Evolutionary conservation across 768 basidiomycete genomes (phyloP).

Genomic region (Amanita fuliginea): DNA sequence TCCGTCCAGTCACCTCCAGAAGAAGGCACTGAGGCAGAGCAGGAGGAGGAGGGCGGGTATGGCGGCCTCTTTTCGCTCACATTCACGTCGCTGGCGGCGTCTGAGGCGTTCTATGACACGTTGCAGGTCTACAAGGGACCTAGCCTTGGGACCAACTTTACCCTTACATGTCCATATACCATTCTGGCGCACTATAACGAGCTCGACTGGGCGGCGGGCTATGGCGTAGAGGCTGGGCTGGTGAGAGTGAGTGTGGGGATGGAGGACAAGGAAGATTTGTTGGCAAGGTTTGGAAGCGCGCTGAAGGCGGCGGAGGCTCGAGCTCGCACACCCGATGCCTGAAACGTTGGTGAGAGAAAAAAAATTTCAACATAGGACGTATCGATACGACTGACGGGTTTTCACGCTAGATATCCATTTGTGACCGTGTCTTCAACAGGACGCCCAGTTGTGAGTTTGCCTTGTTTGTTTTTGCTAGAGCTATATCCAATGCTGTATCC

Average conservation of each 20-base stretch:
- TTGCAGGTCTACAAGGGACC: slow-evolving; percentile 85
- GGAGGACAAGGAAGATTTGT: slow-evolving; percentile 55
- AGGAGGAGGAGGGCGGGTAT: slow-evolving; percentile 39
- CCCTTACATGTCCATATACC: slow-evolving; percentile 87
- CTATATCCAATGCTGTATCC: background rate
- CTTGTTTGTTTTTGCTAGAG: background rate
- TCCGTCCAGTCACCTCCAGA: background rate
- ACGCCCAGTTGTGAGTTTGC: background rate
- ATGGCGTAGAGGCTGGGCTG: slow-evolving; percentile 74
- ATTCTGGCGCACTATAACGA: slow-evolving; percentile 87
- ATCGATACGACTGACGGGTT: too few relatives aligned
- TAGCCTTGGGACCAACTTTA: slow-evolving; percentile 90
- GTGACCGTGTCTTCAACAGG: background rate
- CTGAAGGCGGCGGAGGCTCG: slow-evolving; percentile 66
- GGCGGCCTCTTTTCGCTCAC: slow-evolving; percentile 85
- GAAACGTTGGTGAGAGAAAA: too few relatives aligned
- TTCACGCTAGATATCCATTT: background rate
- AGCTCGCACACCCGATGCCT: background rate
- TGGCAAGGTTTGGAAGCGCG: slow-evolving; percentile 51
- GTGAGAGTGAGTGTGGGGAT: slow-evolving; percentile 89
- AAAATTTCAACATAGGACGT: too few relatives aligned
- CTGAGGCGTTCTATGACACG: slow-evolving; percentile 75
- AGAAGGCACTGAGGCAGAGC: slow-evolving; percentile 7
- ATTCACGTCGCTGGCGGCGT: slow-evolving; percentile 60
- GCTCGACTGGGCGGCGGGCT: slow-evolving; percentile 83